A percentile compares a stretch with the other conserved stretches of the same genome.
Conservation (phyloP, 2,329 filamentous ascomycete genomes). For the Xylariales sp. region DNA sequence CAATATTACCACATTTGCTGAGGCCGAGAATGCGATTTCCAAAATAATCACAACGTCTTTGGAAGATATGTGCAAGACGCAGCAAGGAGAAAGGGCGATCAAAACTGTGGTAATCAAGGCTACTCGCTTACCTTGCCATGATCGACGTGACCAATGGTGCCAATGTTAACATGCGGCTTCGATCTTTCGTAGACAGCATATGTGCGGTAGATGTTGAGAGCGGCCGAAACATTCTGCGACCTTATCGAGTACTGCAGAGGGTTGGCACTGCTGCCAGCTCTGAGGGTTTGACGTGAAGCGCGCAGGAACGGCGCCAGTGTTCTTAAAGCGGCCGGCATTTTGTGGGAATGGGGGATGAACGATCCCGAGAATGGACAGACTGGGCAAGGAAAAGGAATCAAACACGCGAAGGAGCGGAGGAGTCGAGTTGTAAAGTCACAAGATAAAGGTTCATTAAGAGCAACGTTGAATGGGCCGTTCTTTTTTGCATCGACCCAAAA, state of each 20-base stretch:
- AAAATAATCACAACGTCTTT: too few relatives aligned
- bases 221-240: conserved; percentile 57
- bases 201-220: conserved; percentile 61
- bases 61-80: too few relatives aligned
- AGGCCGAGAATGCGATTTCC: too few relatives aligned
- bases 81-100: too few relatives aligned
- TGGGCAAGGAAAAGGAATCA: neutral
- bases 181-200: conserved; percentile 76
- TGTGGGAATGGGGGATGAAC: conserved; percentile 27
- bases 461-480: too few relatives aligned
- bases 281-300: conserved; percentile 72
- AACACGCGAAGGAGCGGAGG: neutral
- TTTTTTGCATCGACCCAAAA: too few relatives aligned
- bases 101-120: too few relatives aligned
- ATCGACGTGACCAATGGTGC: conserved; percentile 99
- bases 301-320: conserved; percentile 74
- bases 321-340: conserved; percentile 78
- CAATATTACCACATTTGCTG: neutral
- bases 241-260: conserved; percentile 70
- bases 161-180: conserved; percentile 99
- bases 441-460: too few relatives aligned
- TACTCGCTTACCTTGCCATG: conserved; percentile 79
- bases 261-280: conserved; percentile 64
- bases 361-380: neutral
- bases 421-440: too few relatives aligned